Conservation (phyloP, 768 basidiomycete genomes). For the Mycena belliarum region DNA sequence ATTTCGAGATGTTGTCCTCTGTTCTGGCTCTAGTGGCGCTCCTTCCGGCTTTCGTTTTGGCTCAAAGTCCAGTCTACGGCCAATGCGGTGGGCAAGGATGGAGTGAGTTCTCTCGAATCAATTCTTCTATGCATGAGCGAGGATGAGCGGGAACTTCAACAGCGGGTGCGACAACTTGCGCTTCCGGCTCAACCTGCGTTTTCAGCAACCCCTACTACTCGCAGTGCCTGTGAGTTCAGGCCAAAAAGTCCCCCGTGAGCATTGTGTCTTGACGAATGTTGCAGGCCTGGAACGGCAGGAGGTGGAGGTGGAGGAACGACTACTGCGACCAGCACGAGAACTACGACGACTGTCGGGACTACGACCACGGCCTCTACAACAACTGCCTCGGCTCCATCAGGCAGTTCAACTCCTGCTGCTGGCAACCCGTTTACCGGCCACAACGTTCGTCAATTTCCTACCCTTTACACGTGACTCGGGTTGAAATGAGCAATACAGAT, state of each 20-base stretch:
- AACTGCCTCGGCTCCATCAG: slow-evolving; percentile 29
- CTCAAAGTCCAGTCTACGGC: slow-evolving; percentile 43
- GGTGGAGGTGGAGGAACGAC: neutral
- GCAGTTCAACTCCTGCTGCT: slow-evolving; percentile 40
- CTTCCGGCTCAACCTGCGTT: slow-evolving; percentile 35
- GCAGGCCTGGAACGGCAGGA: neutral
- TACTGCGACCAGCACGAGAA: slow-evolving; percentile 20
- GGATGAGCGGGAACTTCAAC: neutral
- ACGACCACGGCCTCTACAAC: slow-evolving; percentile 19
- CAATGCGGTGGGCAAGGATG: slow-evolving; percentile 52
- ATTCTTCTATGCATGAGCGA: neutral
- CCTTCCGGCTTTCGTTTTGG: slow-evolving; percentile 45
- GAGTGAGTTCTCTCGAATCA: slow-evolving; percentile 43
- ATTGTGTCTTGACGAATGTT: neutral
- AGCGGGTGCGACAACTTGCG: slow-evolving; percentile 44
- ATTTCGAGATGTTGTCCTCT: slow-evolving; percentile 50
- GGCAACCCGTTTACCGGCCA: slow-evolving; percentile 58
- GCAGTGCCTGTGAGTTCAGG: slow-evolving; percentile 41
- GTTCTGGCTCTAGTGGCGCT: slow-evolving; percentile 44
- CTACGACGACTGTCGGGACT: slow-evolving; percentile 17
- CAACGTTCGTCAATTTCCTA: slow-evolving; percentile 30
- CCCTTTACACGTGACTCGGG: neutral
- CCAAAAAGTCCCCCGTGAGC: neutral
- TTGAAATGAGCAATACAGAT: slow-evolving; percentile 31
- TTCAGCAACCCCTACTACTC: slow-evolving; percentile 38